Percentiles rank a stretch among this genome's conserved stretches.
phyloP scores from a whole-genome alignment of 306 rosid species.

The Cicer pinnatifidum region DNA sequence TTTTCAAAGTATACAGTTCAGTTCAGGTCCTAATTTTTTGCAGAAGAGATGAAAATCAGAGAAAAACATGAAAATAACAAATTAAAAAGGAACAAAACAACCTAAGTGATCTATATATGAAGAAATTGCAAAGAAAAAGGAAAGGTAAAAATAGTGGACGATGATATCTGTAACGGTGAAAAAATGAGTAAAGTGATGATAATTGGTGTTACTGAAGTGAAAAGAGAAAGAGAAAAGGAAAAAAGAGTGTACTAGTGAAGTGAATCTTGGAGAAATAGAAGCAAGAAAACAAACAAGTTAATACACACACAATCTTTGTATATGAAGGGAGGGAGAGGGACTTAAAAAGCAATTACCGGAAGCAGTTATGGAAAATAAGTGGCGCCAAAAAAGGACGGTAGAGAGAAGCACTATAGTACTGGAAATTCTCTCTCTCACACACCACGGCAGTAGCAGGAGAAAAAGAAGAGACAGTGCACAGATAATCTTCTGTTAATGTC shows the following conservation, averaged over 20 bases:
- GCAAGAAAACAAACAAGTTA: neutral
- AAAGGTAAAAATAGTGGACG: neutral
- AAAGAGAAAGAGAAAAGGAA: slow-evolving; percentile 29
- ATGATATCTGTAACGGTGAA: neutral
- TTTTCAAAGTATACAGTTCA: neutral
- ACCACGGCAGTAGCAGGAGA: neutral
- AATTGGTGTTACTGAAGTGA: no score
- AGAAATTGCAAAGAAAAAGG: neutral
- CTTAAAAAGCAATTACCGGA: neutral
- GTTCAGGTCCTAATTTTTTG: neutral
- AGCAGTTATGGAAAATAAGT: slow-evolving; percentile 11
- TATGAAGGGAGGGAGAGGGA: neutral
- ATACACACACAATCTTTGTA: neutral
- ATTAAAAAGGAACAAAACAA: neutral
- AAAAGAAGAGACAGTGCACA: slow-evolving; percentile 46
- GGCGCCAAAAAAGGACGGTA: slow-evolving; percentile 1
- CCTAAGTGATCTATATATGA: neutral
- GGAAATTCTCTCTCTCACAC: slow-evolving; percentile 41
- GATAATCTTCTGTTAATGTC: slow-evolving; percentile 43
- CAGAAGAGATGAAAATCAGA: slow-evolving; percentile 39
- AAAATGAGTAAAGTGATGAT: no score
- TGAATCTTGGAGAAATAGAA: slow-evolving; percentile 58
- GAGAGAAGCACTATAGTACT: neutral
- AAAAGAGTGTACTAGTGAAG: slow-evolving; percentile 74
- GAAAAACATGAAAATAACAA: neutral